Percentiles rank a stretch among this genome's conserved stretches.
phyloP scores from a whole-genome alignment of 2,329 filamentous ascomycete species.

The Verticillium zaregamsianum region DNA sequence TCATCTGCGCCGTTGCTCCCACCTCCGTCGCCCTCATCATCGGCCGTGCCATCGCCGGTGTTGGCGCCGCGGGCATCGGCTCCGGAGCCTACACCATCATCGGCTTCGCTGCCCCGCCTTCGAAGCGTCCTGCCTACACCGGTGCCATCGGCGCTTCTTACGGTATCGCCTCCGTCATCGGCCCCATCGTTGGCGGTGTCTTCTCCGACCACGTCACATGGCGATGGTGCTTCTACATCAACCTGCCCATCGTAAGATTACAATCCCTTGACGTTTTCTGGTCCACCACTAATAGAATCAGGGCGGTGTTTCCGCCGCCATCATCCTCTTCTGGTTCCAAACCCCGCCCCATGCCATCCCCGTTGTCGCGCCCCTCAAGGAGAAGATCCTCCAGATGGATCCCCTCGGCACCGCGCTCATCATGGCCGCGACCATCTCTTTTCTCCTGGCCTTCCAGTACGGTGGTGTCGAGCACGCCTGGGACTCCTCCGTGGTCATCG shows the following conservation, averaged over 20 bases:
- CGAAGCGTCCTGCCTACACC: slow-evolving; percentile 30
- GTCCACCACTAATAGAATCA: background rate
- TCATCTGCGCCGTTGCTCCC: slow-evolving; percentile 46
- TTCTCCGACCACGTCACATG: slow-evolving; percentile 32
- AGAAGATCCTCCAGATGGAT: slow-evolving; percentile 12
- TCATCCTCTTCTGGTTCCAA: slow-evolving; percentile 23
- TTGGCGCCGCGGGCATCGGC: slow-evolving; percentile 45
- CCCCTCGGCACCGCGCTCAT: slow-evolving; percentile 24
- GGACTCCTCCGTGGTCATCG: background rate
- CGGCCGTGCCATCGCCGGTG: slow-evolving; percentile 45
- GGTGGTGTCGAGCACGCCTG: slow-evolving; percentile 31
- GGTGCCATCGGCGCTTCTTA: slow-evolving; percentile 37
- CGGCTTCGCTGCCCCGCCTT: slow-evolving; percentile 34
- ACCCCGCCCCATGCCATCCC: slow-evolving; percentile 7
- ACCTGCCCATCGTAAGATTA: slow-evolving; percentile 30
- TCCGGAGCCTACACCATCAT: slow-evolving; percentile 45
- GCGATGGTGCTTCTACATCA: slow-evolving; percentile 36
- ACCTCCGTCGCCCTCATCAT: slow-evolving; percentile 44
- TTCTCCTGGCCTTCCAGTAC: slow-evolving; percentile 49
- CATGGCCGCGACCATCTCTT: slow-evolving; percentile 35
- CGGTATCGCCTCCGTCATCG: slow-evolving; percentile 37
- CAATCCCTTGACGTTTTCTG: background rate
- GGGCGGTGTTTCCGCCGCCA: slow-evolving; percentile 25
- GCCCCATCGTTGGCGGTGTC: slow-evolving; percentile 30
- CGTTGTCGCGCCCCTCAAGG: slow-evolving; percentile 11